Percentiles rank a stretch among this genome's conserved stretches.
These are phyloP conservation scores for Cercospora sp. DNA, from an alignment of 2,329 filamentous ascomycete species.

Conservation along the genomic window DNA sequence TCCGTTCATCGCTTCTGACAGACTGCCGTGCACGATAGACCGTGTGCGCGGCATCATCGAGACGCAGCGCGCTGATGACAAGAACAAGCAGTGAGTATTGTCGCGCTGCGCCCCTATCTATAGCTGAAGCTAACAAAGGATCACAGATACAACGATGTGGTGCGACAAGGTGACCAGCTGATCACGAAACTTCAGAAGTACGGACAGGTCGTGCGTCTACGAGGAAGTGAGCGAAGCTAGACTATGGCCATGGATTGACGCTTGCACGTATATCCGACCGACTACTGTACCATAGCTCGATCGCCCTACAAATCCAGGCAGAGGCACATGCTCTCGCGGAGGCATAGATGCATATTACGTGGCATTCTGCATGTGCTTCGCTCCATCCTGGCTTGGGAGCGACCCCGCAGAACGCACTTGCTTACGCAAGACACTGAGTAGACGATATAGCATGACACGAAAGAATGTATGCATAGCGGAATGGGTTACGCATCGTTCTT, in stretches of 20 bases:
- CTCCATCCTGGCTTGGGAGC: neutral
- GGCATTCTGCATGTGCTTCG: neutral
- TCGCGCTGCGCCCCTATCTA: neutral
- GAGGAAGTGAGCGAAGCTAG: conserved; percentile 88
- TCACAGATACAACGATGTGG: conserved; percentile 80
- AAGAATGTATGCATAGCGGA: neutral
- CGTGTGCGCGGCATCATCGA: conserved; percentile 96
- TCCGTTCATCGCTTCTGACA: conserved; percentile 92
- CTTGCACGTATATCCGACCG: neutral
- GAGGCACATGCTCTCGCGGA: neutral
- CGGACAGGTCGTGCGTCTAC: conserved; percentile 88
- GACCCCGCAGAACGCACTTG: neutral
- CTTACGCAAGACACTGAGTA: neutral
- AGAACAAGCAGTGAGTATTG: conserved; percentile 79
- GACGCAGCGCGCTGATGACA: conserved; percentile 95
- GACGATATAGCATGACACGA: neutral
- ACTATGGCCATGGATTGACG: neutral
- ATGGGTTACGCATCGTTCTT: neutral
- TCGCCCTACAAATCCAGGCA: neutral
- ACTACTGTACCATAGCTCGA: conserved; percentile 8
- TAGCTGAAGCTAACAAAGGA: conserved; percentile 5
- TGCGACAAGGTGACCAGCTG: conserved; percentile 94
- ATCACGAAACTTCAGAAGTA: conserved; percentile 99
- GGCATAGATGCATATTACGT: neutral
- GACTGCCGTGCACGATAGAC: conserved; percentile 96